phyloP scores from a whole-genome alignment of 805 yeast species.

The Hagleromyces aurorensis region DNA sequence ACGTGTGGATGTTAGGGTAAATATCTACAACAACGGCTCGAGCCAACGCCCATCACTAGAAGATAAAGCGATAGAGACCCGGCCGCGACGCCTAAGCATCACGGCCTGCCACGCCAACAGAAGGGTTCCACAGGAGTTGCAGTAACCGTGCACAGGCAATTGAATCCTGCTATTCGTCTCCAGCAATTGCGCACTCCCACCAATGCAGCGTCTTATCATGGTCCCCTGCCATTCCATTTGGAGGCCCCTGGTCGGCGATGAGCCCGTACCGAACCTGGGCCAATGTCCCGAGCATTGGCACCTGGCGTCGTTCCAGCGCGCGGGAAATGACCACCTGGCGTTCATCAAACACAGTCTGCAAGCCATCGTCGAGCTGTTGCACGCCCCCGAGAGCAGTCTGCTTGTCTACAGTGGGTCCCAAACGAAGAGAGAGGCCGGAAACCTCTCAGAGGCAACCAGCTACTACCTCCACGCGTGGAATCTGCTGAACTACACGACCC shows the following conservation, averaged over 20 bases:
- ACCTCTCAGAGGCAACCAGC: slow-evolving; percentile 52
- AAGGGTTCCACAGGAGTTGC: too few relatives aligned
- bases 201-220: slow-evolving; percentile 34
- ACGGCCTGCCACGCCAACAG: too few relatives aligned
- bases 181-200: too few relatives aligned
- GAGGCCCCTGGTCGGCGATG: slow-evolving; percentile 25
- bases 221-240: slow-evolving; percentile 63
- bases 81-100: too few relatives aligned
- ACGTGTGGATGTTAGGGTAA: too few relatives aligned
- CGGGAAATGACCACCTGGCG: slow-evolving; percentile 59
- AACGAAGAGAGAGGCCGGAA: slow-evolving; percentile 50
- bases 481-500: slow-evolving; percentile 18
- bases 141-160: background rate
- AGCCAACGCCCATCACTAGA: too few relatives aligned
- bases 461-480: slow-evolving; percentile 41
- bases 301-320: slow-evolving; percentile 58
- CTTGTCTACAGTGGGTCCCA: slow-evolving; percentile 59
- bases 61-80: too few relatives aligned
- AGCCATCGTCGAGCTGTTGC: slow-evolving; percentile 34
- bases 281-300: slow-evolving; percentile 49
- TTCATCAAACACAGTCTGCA: slow-evolving; percentile 53
- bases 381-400: slow-evolving; percentile 28
- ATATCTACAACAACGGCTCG: too few relatives aligned
- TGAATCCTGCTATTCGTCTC: background rate
- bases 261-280: slow-evolving; percentile 36